Percentiles rank a stretch among this genome's conserved stretches.
These are phyloP conservation scores for Zygoascus sp. DNA, from an alignment of 1,139 yeast genomes.

Conservation along the genomic window DNA sequence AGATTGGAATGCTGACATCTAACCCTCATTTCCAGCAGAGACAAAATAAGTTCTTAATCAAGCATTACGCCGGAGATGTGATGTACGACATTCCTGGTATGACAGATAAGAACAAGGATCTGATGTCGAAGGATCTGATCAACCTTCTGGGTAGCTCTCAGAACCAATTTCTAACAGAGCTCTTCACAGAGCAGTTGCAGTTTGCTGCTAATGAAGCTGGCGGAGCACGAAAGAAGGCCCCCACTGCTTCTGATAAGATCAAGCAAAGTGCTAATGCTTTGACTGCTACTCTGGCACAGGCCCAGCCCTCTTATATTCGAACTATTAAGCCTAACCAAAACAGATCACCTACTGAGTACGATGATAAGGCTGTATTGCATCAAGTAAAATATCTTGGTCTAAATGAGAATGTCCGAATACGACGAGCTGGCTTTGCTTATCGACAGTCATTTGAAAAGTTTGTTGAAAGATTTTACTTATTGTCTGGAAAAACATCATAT, in stretches of 20 bases:
- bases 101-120: conserved; percentile 97
- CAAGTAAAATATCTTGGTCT: conserved; percentile 95
- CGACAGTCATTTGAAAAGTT: conserved; percentile 96
- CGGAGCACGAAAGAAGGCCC: conserved; percentile 53
- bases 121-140: conserved; percentile 80
- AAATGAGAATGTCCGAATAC: conserved; percentile 92
- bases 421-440: conserved; percentile 98
- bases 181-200: conserved; percentile 73
- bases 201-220: conserved; percentile 50
- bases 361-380: conserved; percentile 83
- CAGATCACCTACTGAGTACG: conserved; percentile 86
- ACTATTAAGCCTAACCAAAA: conserved; percentile 97
- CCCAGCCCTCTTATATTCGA: conserved; percentile 94
- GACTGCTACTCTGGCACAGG: conserved; percentile 81
- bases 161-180: conserved; percentile 56
- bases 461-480: conserved; percentile 89
- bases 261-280: conserved; percentile 85
- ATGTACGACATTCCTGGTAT: conserved; percentile 84
- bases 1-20: conserved; percentile 75
- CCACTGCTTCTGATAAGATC: conserved; percentile 96
- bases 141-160: conserved; percentile 70
- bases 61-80: conserved; percentile 98
- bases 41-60: conserved; percentile 79
- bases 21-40: conserved; percentile 90
- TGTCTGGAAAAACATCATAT: conserved; percentile 87